Conservation (phyloP, 23 red algal genomes). For the Cyanidium caldarium region DNA sequence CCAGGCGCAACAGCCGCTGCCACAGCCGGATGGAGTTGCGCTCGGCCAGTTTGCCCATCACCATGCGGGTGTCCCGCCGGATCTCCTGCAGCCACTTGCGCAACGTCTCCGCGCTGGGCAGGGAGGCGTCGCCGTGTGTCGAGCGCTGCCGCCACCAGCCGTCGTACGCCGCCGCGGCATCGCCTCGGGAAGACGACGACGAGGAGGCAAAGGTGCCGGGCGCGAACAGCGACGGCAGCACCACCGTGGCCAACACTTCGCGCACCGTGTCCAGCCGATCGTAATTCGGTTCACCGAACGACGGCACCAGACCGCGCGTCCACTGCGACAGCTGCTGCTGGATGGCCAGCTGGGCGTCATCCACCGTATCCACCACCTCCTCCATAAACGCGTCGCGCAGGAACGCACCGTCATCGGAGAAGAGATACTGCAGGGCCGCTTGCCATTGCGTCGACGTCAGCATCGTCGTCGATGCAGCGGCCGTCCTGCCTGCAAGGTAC, state of each 20-base stretch:
- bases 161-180: no score
- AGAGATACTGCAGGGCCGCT: slow-evolving; percentile 19
- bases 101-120: not conserved
- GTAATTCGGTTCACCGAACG: not conserved
- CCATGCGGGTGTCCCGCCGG: not conserved
- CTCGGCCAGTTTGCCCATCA: not conserved
- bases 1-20: not conserved
- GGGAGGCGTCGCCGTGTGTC: no score
- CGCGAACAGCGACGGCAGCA: slow-evolving; percentile 5
- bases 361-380: slow-evolving; percentile 69
- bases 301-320: slow-evolving; percentile 43
- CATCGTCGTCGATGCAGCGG: not conserved
- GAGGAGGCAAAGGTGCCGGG: not conserved
- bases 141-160: no score
- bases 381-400: slow-evolving; percentile 57
- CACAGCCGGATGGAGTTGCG: not conserved
- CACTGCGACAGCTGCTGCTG: slow-evolving; percentile 19
- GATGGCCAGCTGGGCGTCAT: slow-evolving; percentile 53
- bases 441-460: not conserved
- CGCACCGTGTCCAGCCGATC: not conserved
- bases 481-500: not conserved
- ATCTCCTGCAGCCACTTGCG: not conserved
- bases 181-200: no score
- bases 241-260: not conserved
- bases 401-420: slow-evolving; percentile 58